Base-by-base conservation (phyloP, 805 yeast genomes). In the Candida wancherniae region DNA sequence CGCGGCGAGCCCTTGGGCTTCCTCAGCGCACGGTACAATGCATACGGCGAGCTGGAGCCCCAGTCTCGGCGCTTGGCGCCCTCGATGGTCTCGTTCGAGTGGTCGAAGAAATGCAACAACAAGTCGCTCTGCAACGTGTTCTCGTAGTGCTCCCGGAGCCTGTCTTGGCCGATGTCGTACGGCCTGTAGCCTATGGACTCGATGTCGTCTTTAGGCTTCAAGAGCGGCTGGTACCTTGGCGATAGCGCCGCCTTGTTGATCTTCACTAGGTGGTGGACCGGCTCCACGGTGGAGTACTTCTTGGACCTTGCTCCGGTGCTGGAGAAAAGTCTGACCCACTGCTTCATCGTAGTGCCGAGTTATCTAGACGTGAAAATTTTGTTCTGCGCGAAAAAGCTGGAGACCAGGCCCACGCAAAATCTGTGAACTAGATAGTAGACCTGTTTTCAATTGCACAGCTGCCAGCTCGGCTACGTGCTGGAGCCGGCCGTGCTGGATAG, bases 1-100 rank as follows among this genome's bases (percentile, higher is more conserved):
- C 78, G 78, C 15, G 72, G 70, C 22, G 78, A 73, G 2, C 97
- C 96, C 37, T 63, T 66, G 21, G 97, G 95, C 43, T 78, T 78
- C 49, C 75, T 73, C 35, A 73, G 58, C 13, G 84, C 78, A 71
- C 96, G 83, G 61, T 85, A 85, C 33, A 87, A 54, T 52, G 87
- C 92, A 61, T 84, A 92, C 27, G 96, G 95, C 18, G 95, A 80
- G 14, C 81, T 63, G 32, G 84, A 84, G 44, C 84, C 87, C 94
- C 98, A 87, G 36, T 73, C 68, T 63, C 95, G 75, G 46, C 71
- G 71, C 60, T 84, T 85, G 36, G 72, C 67, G 34, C 97, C 97
- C 22, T 51, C 55, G 14, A 69, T 53, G 9, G 55, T 62, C 23
- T 58, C 50, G 31, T 75, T 76, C 14, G 66, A 75, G 58, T 92